A percentile compares a stretch with the other conserved stretches of the same genome.
Conservation (phyloP, 225 moss, liverwort and hornwort genomes). For the Physcomitrellopsis africana region DNA sequence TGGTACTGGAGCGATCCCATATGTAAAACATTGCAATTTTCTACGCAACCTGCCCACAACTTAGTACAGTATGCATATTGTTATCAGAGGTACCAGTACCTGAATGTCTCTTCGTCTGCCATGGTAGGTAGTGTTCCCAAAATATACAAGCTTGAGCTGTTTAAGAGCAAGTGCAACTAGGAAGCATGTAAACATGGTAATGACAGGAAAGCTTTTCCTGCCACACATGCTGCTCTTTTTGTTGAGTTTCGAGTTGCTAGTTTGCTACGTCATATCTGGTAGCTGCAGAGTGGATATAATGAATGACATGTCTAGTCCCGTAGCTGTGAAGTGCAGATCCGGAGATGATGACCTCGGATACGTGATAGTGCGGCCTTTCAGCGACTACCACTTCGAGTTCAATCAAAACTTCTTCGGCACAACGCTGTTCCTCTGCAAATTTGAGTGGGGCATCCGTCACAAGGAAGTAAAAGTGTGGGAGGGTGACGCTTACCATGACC, state of each 20-base stretch:
- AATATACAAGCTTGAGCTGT: neutral
- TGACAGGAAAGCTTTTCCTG: neutral
- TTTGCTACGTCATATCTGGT: constrained; percentile 14
- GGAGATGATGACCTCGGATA: constrained; percentile 23
- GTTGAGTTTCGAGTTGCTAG: neutral
- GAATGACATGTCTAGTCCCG: constrained; percentile 22
- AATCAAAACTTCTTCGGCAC: constrained; percentile 29
- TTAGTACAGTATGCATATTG: constrained; percentile 20
- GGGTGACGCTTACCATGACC: constrained; percentile 21
- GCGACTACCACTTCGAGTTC: constrained; percentile 29
- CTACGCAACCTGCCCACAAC: constrained; percentile 26
- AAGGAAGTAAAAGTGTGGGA: constrained; percentile 29
- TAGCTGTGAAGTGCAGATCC: constrained; percentile 27
- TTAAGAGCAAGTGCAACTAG: neutral
- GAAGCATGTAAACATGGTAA: constrained; percentile 13
- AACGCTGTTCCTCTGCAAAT: constrained; percentile 22
- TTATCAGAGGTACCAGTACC: constrained; percentile 15
- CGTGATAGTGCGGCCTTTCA: neutral
- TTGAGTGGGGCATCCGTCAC: constrained; percentile 19
- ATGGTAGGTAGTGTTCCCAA: constrained; percentile 29
- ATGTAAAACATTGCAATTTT: constrained; percentile 10
- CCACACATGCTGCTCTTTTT: constrained; percentile 8
- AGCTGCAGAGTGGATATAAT: constrained; percentile 34
- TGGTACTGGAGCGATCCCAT: no score
- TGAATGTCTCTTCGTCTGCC: neutral